Conservation (phyloP, 1,139 yeast genomes). For the Taiozyma sp. region DNA sequence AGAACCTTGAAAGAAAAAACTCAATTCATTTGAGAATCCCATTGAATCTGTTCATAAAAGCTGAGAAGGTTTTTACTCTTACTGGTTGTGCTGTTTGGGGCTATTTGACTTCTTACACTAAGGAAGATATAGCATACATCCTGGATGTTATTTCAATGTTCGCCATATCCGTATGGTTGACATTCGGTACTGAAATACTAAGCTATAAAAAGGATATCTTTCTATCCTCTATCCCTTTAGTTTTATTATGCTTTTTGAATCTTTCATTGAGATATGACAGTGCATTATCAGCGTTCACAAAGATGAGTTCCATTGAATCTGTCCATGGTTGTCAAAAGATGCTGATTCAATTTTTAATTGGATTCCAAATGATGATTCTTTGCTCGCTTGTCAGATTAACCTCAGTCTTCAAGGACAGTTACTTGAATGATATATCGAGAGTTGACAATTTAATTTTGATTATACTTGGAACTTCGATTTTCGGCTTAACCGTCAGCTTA, state of each 20-base stretch:
- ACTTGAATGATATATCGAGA: not conserved
- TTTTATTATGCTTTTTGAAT: conserved; percentile 1
- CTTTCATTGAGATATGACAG: not conserved
- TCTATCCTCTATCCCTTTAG: conserved; percentile 1
- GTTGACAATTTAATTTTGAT: conserved; percentile 5
- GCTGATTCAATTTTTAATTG: not conserved
- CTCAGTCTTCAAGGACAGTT: conserved; percentile 1
- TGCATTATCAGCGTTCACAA: not conserved
- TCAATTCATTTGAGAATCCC: conserved; percentile 9
- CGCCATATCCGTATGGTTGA: not conserved
- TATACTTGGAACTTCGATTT: not conserved
- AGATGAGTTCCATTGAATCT: not conserved
- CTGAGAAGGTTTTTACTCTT: not conserved
- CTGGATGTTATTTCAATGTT: conserved; percentile 5
- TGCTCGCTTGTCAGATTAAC: conserved; percentile 5
- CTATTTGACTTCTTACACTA: not conserved
- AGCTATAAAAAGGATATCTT: conserved; percentile 3
- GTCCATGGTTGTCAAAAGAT: not conserved
- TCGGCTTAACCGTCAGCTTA: conserved; percentile 2
- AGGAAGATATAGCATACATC: not conserved
- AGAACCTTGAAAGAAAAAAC: not conserved
- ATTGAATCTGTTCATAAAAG: not conserved
- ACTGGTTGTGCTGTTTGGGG: not conserved
- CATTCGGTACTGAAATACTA: conserved; percentile 6
- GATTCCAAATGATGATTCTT: conserved; percentile 3